A percentile compares a stretch with the other conserved stretches of the same genome.
Evolutionary conservation across 2,329 filamentous ascomycete genomes (phyloP).

Genomic region (Trichophyton equinum): DNA sequence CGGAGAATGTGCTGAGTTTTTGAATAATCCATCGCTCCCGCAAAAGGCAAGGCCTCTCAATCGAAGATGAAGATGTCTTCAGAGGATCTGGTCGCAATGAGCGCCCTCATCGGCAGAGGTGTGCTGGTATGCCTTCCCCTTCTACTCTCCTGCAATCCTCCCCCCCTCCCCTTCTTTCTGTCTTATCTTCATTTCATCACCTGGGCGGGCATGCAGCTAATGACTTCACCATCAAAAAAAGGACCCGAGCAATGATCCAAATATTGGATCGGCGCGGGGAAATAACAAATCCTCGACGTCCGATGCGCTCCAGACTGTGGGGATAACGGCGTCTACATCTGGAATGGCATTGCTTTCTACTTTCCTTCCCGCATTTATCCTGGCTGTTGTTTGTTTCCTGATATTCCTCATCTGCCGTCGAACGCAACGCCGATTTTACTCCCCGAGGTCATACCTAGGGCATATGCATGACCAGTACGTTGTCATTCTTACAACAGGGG

Average conservation of each 20-base stretch:
- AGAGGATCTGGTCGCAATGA: neutral
- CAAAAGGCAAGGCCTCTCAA: neutral
- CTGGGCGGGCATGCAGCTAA: conserved; percentile 3
- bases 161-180: neutral
- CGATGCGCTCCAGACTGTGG: conserved; percentile 21
- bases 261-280: conserved; percentile 31
- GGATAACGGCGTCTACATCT: conserved; percentile 35
- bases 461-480: conserved; percentile 30
- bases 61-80: neutral
- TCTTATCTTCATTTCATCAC: too few relatives aligned
- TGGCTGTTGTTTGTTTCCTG: conserved; percentile 33
- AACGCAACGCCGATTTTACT: conserved; percentile 35
- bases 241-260: conserved; percentile 30
- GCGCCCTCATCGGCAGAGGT: neutral
- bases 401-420: conserved; percentile 37
- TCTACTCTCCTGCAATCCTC: neutral
- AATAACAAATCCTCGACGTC: conserved; percentile 26
- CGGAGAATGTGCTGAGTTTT: neutral
- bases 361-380: conserved; percentile 35
- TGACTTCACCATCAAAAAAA: conserved; percentile 16
- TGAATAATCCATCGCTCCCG: neutral
- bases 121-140: neutral
- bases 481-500: neutral
- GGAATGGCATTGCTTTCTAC: conserved; percentile 38
- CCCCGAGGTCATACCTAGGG: conserved; percentile 32